Conservation (phyloP, 345 rosid species). For the Gossypium herbaceum region DNA sequence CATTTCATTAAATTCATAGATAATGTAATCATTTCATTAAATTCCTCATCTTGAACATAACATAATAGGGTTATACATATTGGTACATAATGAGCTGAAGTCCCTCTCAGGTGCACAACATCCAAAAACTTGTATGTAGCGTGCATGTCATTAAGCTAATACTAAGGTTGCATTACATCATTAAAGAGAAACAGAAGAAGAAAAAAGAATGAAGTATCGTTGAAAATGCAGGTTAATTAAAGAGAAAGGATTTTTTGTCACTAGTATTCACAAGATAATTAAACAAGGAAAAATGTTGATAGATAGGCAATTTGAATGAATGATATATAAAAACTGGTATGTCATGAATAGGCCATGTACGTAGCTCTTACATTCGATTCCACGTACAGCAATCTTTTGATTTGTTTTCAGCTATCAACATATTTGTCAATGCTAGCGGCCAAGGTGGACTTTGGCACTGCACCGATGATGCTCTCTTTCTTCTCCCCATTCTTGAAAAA, state of each 20-base stretch:
- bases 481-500: constrained; percentile 67
- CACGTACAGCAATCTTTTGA: not conserved
- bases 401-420: constrained; percentile 28
- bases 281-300: not conserved
- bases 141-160: not conserved
- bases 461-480: constrained; percentile 73
- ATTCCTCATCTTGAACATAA: no score
- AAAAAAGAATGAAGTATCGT: no score
- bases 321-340: not conserved
- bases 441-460: constrained; percentile 67
- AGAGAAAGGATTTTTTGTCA: not conserved
- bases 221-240: not conserved
- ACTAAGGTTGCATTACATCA: no score
- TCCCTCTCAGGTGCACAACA: no score
- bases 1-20: no score
- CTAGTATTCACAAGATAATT: not conserved
- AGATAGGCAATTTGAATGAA: not conserved
- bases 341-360: not conserved
- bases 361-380: not conserved
- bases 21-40: no score
- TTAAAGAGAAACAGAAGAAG: not conserved
- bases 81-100: no score
- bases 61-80: no score
- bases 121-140: not conserved
- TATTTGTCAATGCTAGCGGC: constrained; percentile 55